Percentiles rank a stretch among this genome's conserved stretches.
Evolutionary conservation across 805 yeast genomes (phyloP).

Genomic region (Tetrapisispora iriomotensis): DNA sequence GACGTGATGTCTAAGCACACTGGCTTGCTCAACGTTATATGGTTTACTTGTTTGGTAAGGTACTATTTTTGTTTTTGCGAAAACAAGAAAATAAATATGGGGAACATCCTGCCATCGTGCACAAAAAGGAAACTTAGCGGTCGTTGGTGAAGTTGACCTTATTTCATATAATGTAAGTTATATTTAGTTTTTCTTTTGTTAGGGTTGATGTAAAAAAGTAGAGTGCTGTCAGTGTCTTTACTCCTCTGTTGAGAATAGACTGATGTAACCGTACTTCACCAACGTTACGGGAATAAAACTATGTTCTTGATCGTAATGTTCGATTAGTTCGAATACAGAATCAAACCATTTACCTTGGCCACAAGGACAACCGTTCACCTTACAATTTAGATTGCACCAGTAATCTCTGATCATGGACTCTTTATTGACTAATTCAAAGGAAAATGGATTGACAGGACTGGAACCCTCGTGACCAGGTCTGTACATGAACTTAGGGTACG

Average conservation of each 20-base stretch:
- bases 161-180: no score
- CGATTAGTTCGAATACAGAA: conserved; percentile 13
- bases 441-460: not conserved
- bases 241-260: conserved; percentile 2
- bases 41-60: no score
- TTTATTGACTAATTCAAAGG: conserved; percentile 1
- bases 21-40: no score
- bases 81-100: no score
- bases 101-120: no score
- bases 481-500: not conserved
- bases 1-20: no score
- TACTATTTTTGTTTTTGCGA: no score
- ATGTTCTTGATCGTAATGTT: conserved; percentile 19
- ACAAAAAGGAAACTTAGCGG: no score
- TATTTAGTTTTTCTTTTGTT: no score
- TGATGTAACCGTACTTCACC: conserved; percentile 13
- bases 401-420: conserved; percentile 2
- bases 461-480: conserved; percentile 1
- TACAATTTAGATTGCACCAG: conserved; percentile 13
- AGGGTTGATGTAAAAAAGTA: no score
- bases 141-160: no score
- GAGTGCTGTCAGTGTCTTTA: not conserved
- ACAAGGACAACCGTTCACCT: conserved; percentile 5
- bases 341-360: conserved; percentile 1
- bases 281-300: conserved; percentile 14